Evolutionary conservation across 2,329 filamentous ascomycete species (phyloP), one percentile per base, ranked within the genome.

Genomic region (Scortechinia acanthostroma): DNA sequence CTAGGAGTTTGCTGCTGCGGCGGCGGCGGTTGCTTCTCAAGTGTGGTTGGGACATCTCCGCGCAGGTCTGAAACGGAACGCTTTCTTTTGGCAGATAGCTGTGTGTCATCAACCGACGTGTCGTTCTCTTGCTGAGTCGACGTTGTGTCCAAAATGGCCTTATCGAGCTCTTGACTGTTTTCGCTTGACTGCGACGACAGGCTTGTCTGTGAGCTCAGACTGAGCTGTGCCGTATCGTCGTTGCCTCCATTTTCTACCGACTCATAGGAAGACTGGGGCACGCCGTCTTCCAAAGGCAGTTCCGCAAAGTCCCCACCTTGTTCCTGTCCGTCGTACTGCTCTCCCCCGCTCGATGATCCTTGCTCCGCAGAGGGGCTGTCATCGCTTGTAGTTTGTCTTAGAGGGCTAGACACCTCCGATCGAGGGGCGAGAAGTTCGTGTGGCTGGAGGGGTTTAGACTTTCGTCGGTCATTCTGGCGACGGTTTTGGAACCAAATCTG

Each of bases 401-500:
- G 17, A 13, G 6, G 17, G 17, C 17, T 6, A 30, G 25, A 30
- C 25, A 30, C n/a, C 10, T n/a, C n/a, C n/a, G 25, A 30, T n/a
- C 35, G 35, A 6, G 35, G 35, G 14, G 35, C 35, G 17, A 40
- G 35, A 6, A 40, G 35, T 19, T 40, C 35, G 17, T 40, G 35
- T 6, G 35, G 35, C 17, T 40, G 35, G 20, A 40, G 35, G 10
- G 35, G 35, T 17, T 40, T 40, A 6, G 35, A 40, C 17, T 40
- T 40, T 17, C 35, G 35, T 6, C 35, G 35, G 17, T 40, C 35
- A 19, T 40, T 40, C 35, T 40, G 35, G 35, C 35, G 35, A 6
- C 35, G 35, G 17, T 40, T 40, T 19, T 40, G 35, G 17, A 40
- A 40, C 35, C 35, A 40, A 17, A 40, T 40, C 35, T 40, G 35